Percentiles rank a stretch among this genome's conserved stretches.
These are phyloP conservation scores for Aspergillus conjunctus DNA, from an alignment of 495 filamentous ascomycete species.

Conservation along the genomic window DNA sequence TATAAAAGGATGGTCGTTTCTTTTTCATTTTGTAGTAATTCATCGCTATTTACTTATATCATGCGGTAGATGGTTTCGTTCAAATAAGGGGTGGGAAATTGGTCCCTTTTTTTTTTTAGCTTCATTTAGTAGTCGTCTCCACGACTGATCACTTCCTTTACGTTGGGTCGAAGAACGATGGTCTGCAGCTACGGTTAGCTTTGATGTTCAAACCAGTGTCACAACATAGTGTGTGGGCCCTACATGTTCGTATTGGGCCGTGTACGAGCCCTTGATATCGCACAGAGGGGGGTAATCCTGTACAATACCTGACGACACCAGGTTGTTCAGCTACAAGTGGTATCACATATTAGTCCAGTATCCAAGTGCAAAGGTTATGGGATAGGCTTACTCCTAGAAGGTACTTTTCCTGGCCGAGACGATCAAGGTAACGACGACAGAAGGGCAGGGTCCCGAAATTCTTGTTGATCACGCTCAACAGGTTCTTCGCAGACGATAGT, in stretches of 20 bases:
- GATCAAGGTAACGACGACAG: slow-evolving; percentile 82
- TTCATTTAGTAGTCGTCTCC: slow-evolving; percentile 78
- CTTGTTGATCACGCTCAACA: slow-evolving; percentile 85
- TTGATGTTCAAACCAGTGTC: not conserved
- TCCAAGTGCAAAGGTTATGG: slow-evolving; percentile 9
- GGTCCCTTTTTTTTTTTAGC: not conserved
- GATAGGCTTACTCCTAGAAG: slow-evolving; percentile 69
- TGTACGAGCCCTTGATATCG: slow-evolving; percentile 94
- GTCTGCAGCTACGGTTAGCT: slow-evolving; percentile 58
- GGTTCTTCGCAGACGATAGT: slow-evolving; percentile 74
- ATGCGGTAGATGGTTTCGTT: slow-evolving; percentile 12
- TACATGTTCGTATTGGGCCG: slow-evolving; percentile 94
- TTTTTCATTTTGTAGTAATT: slow-evolving; percentile 10
- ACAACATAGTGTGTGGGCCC: slow-evolving; percentile 34
- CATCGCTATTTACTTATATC: slow-evolving; percentile 16
- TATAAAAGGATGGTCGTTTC: not conserved
- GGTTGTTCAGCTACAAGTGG: slow-evolving; percentile 72
- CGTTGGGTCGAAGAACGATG: slow-evolving; percentile 79
- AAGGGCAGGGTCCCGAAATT: slow-evolving; percentile 90
- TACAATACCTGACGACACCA: slow-evolving; percentile 81
- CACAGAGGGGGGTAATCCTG: slow-evolving; percentile 87
- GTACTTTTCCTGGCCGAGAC: slow-evolving; percentile 85
- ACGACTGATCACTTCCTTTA: slow-evolving; percentile 91
- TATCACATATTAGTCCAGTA: slow-evolving; percentile 25
- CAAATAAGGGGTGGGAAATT: not conserved